These are phyloP conservation scores for Coccomyxa subellipsoidea DNA, from an alignment of 163 green algal genomes.

Conservation along the genomic window DNA sequence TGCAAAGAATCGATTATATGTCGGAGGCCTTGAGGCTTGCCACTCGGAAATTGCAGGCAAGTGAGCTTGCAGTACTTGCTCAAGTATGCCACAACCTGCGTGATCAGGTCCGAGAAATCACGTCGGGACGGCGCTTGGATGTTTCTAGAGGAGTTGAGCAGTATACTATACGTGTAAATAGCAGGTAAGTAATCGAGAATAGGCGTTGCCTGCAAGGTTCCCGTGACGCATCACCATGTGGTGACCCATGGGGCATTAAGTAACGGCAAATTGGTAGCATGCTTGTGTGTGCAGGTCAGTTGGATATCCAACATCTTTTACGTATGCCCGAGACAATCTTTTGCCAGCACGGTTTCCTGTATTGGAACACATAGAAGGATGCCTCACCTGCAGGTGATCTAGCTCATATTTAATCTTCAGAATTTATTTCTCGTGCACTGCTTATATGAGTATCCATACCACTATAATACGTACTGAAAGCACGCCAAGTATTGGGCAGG, in stretches of 20 bases:
- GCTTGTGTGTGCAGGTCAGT: neutral
- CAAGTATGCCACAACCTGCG: neutral
- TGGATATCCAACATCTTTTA: neutral
- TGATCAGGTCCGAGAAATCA: neutral
- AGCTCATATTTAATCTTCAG: neutral
- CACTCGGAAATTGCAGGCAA: neutral
- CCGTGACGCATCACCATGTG: too few species aligned
- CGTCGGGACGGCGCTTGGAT: neutral
- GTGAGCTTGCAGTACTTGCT: neutral
- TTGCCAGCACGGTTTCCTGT: neutral
- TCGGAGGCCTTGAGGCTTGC: neutral
- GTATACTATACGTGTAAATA: neutral
- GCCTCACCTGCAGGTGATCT: neutral
- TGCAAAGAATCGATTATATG: too few species aligned
- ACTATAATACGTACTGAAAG: too few species aligned
- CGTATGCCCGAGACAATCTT: neutral
- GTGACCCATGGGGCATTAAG: too few species aligned
- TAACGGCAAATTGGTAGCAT: neutral
- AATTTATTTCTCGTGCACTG: too few species aligned
- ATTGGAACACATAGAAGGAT: neutral
- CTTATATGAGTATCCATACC: too few species aligned
- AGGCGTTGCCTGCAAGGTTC: neutral
- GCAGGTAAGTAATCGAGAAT: neutral
- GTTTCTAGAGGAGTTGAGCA: neutral
- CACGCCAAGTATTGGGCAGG: too few species aligned